Evolutionary conservation across 2,329 filamentous ascomycete species (phyloP).

Genomic region (Rhinocladiella mackenziei): DNA sequence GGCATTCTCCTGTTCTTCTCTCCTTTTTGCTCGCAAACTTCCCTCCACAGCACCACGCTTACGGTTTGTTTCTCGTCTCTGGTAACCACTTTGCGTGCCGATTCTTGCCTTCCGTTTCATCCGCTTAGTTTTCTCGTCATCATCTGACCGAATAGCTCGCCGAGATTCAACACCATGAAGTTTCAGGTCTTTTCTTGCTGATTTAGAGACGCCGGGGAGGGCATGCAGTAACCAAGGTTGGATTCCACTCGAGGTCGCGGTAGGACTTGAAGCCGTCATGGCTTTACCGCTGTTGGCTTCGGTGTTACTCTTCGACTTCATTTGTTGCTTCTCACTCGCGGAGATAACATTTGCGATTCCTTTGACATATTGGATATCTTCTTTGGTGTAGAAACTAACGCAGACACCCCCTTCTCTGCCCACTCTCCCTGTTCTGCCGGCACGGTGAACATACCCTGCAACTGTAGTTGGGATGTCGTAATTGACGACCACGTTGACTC

Average conservation of each 20-base stretch:
- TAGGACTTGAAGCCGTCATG: constrained; percentile 29
- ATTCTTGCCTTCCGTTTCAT: constrained; percentile 60
- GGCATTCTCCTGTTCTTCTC: constrained; percentile 3
- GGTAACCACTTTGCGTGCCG: constrained; percentile 56
- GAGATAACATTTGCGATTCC: constrained; percentile 90
- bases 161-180: constrained; percentile 74
- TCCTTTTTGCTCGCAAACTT: constrained; percentile 29
- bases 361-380: constrained; percentile 86
- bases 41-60: constrained; percentile 44
- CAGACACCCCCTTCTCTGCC: constrained; percentile 83
- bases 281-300: constrained; percentile 39
- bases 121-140: constrained; percentile 40
- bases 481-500: constrained; percentile 93
- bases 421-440: constrained; percentile 83
- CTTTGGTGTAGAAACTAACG: constrained; percentile 91
- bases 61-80: constrained; percentile 44
- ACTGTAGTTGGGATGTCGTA: constrained; percentile 94
- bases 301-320: constrained; percentile 28
- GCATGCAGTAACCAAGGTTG: constrained; percentile 86
- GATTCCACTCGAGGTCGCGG: constrained; percentile 46
- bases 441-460: constrained; percentile 87
- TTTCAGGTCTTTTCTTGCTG: constrained; percentile 77
- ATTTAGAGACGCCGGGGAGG: constrained; percentile 77
- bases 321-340: constrained; percentile 68
- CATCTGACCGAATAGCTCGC: constrained; percentile 40